Evolutionary conservation across 1,284 basidiomycete species (phyloP), one percentile per base, ranked within the genome.

Genomic region (Marasmius tenuissimus): DNA sequence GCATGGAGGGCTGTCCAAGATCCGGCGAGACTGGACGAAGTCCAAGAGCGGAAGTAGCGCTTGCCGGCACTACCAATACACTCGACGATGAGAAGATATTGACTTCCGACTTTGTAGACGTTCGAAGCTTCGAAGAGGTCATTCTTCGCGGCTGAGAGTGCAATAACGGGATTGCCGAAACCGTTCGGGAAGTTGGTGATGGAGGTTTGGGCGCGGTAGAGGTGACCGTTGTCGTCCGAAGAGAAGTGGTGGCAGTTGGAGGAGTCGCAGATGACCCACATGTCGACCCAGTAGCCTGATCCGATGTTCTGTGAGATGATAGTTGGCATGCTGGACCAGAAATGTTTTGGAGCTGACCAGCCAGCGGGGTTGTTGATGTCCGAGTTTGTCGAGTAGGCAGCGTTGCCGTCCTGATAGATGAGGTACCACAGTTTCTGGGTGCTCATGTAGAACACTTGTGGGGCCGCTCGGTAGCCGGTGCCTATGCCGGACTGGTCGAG

Each of bases 181-280:
- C 60, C 60, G 38, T 61, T 61, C 5, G 60, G 60, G 60, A 61
- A 61, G 49, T 61, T 61, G 33, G 47, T 38, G 37, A 61, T 2
- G 4, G 60, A 57, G 33, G 60, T 61, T n/a, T 61, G 39, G 20
- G 60, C 22, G 40, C 60, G 60, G 60, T 61, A 61, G 33, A 61
- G 55, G 49, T 61, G 60, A 27, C 60, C 60, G 33, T 61, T 61
- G 55, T 61, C 60, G 48, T 61, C 60, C 5, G 22, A 34, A 2
- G 60, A 61, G 56, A 61, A 61, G 55, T 37, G 60, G 50, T 61
- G 34, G 45, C 59, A 60, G 39, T 60, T 54, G 18, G 52, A 42
- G n/a, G 59, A 54, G 53, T 60, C 59, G 40, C 59, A 60, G 20
- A 60, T 60, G 40, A 60, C 59, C 59, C 59, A 60, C 59, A 60